phyloP scores from a whole-genome alignment of 768 basidiomycete species.

The Boletus eberwhitei region DNA sequence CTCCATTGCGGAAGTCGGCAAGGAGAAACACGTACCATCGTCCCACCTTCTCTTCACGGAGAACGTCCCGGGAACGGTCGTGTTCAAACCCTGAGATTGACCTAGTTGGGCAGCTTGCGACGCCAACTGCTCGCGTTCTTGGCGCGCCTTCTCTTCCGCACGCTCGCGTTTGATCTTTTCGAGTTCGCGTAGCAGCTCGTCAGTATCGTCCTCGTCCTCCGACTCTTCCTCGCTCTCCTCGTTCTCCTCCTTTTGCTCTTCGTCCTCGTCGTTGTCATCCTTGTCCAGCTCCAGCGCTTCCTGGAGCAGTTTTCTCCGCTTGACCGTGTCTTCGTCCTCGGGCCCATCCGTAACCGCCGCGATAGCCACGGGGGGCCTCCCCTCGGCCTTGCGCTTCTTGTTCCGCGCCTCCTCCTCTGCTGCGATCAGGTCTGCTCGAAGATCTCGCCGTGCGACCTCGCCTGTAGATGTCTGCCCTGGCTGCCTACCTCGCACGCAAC shows the following conservation, averaged over 20 bases:
- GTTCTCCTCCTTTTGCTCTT: slow-evolving; percentile 33
- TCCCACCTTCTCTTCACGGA: slow-evolving; percentile 94
- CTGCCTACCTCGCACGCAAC: slow-evolving; percentile 47
- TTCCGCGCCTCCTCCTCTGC: slow-evolving; percentile 88
- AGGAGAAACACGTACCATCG: slow-evolving; percentile 58
- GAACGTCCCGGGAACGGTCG: slow-evolving; percentile 77
- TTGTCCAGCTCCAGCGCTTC: slow-evolving; percentile 85
- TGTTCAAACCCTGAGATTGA: slow-evolving; percentile 68
- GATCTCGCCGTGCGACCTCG: slow-evolving; percentile 77
- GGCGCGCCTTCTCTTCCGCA: slow-evolving; percentile 85
- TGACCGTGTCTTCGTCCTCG: slow-evolving; percentile 66
- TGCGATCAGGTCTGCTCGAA: slow-evolving; percentile 75
- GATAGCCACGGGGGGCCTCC: slow-evolving; percentile 42
- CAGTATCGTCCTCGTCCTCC: slow-evolving; percentile 67
- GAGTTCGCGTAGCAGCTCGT: slow-evolving; percentile 91
- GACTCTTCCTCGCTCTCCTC: slow-evolving; percentile 52
- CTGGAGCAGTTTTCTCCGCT: slow-evolving; percentile 84
- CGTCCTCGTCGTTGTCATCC: slow-evolving; percentile 74
- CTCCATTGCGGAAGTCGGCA: not conserved
- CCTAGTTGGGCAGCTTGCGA: slow-evolving; percentile 66
- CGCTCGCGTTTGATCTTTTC: slow-evolving; percentile 97
- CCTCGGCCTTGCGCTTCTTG: slow-evolving; percentile 91
- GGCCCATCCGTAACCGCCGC: slow-evolving; percentile 29
- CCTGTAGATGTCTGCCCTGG: slow-evolving; percentile 80
- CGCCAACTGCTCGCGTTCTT: slow-evolving; percentile 73